Conservation (phyloP, 345 rosid genomes). For the Acer negundo region DNA sequence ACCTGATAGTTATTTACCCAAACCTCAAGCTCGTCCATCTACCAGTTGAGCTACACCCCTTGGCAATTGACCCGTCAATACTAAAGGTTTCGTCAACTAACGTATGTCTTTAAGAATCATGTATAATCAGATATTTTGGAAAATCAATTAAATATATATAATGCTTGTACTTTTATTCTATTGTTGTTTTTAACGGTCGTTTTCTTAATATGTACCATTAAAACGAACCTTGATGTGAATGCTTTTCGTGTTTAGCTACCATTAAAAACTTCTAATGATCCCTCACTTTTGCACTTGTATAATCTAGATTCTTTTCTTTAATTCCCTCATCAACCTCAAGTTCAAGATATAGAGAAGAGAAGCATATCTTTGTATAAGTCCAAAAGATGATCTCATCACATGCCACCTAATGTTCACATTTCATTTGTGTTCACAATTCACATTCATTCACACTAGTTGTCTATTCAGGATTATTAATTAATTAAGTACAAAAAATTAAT, state of each 20-base stretch:
- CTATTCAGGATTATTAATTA: not conserved
- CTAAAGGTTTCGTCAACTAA: not conserved
- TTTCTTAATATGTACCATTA: not conserved
- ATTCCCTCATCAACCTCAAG: not conserved
- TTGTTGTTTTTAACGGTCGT: too few species aligned
- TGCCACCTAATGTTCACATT: not conserved
- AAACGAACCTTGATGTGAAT: not conserved
- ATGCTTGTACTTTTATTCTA: not conserved
- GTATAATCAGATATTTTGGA: too few species aligned
- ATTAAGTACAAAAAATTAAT: not conserved
- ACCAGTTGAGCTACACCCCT: too few species aligned
- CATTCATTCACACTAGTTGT: not conserved
- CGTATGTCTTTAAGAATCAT: too few species aligned
- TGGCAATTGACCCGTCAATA: not conserved
- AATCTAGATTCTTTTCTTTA: constrained; percentile 16
- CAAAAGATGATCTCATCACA: constrained; percentile 9
- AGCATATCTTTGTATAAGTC: not conserved
- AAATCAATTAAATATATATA: too few species aligned
- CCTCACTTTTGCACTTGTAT: not conserved
- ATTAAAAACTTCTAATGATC: not conserved
- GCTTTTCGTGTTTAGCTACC: not conserved
- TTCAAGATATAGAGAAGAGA: not conserved
- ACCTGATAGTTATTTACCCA: too few species aligned
- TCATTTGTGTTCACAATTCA: constrained; percentile 8
- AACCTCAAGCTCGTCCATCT: too few species aligned